These are phyloP conservation scores for Bolboschoenoplectus hybrid DNA, from an alignment of 202 grass and related monocot species.

Conservation along the genomic window DNA sequence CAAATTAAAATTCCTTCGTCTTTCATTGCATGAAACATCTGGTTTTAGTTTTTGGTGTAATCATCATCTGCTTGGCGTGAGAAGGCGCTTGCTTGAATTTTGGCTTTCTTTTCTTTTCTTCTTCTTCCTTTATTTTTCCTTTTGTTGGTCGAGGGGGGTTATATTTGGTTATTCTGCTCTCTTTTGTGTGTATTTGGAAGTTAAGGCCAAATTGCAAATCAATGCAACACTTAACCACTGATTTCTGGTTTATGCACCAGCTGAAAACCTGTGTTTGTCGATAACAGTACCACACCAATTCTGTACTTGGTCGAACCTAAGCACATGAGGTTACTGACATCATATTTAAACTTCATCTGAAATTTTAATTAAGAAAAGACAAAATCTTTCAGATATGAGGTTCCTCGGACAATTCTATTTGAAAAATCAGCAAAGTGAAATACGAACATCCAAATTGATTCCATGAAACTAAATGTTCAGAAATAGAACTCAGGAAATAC, in stretches of 20 bases:
- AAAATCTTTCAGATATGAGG: background rate
- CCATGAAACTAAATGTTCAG: background rate
- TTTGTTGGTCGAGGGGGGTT: too few relatives aligned
- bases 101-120: too few relatives aligned
- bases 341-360: background rate
- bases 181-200: background rate
- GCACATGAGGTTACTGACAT: background rate
- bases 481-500: background rate
- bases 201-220: background rate
- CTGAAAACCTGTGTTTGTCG: background rate
- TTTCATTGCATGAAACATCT: too few relatives aligned
- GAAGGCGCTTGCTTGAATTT: too few relatives aligned
- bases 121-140: too few relatives aligned
- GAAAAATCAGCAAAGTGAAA: conserved; percentile 19
- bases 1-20: background rate
- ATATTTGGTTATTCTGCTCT: background rate
- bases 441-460: background rate
- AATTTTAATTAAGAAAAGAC: background rate
- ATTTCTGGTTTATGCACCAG: background rate
- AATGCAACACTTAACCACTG: background rate
- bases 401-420: background rate
- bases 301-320: background rate
- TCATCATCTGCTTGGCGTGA: too few relatives aligned
- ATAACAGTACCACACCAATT: background rate
- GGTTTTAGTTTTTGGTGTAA: too few relatives aligned